phyloP scores from a whole-genome alignment of 1,284 basidiomycete genomes.

The Quambalaria eucalypti region DNA sequence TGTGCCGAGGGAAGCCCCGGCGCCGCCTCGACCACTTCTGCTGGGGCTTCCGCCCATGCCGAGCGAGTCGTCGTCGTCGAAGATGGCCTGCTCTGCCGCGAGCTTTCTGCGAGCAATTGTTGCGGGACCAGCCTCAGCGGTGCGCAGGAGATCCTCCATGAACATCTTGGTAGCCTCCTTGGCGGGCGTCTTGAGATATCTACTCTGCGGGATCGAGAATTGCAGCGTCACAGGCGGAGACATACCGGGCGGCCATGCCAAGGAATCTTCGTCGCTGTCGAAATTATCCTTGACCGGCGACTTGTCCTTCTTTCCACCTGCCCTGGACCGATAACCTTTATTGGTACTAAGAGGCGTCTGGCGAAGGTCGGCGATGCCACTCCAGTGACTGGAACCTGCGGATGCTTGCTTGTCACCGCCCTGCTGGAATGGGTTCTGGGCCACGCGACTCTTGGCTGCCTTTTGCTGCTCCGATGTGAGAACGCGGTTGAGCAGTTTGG shows the following conservation, averaged over 20 bases:
- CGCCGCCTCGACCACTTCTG: neutral
- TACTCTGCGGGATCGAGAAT: conserved; percentile 63
- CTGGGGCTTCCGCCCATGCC: neutral
- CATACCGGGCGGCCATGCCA: conserved; percentile 57
- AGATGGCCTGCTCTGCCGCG: neutral
- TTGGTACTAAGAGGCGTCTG: conserved; percentile 52
- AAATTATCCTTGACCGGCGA: conserved; percentile 22
- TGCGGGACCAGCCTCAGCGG: conserved; percentile 19
- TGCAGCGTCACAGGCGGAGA: conserved; percentile 77
- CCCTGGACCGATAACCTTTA: conserved; percentile 42
- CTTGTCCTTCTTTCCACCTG: conserved; percentile 7
- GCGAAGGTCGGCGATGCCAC: conserved; percentile 64
- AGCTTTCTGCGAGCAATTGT: neutral
- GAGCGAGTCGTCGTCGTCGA: neutral
- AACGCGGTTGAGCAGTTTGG: conserved; percentile 29
- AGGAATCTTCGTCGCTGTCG: conserved; percentile 43
- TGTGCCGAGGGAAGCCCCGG: neutral
- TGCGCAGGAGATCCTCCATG: conserved; percentile 42
- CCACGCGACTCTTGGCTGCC: conserved; percentile 11
- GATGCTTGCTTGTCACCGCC: conserved; percentile 13
- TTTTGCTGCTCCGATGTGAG: conserved; percentile 29
- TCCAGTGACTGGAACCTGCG: conserved; percentile 55
- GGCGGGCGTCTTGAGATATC: conserved; percentile 56
- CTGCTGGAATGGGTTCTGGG: neutral
- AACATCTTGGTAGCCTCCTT: conserved; percentile 41